These are phyloP conservation scores for Novakomyces olei DNA, from an alignment of 805 yeast genomes.

Conservation along the genomic window DNA sequence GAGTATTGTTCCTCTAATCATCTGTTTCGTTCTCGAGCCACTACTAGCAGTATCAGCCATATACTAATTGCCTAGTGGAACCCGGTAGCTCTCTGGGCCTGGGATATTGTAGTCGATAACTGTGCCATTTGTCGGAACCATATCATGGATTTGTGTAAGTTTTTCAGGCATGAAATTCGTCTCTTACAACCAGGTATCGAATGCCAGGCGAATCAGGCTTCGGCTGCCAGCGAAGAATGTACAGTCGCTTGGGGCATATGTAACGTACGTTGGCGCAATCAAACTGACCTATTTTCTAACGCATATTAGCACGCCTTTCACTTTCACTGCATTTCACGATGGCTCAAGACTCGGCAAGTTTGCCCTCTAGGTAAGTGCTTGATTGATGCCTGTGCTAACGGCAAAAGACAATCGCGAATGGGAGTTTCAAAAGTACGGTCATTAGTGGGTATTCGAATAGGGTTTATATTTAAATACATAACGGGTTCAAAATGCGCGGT, in stretches of 20 bases:
- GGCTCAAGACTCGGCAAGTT: constrained; percentile 86
- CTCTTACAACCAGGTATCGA: constrained; percentile 37
- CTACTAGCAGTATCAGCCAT: neutral
- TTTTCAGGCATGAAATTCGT: too few species aligned
- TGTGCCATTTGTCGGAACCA: constrained; percentile 98
- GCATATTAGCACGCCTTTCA: constrained; percentile 65
- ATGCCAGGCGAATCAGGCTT: constrained; percentile 67
- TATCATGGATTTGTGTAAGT: constrained; percentile 90
- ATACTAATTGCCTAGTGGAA: constrained; percentile 39
- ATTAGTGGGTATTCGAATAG: too few species aligned
- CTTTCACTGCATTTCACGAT: constrained; percentile 82
- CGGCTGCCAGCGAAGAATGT: constrained; percentile 47
- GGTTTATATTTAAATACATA: too few species aligned
- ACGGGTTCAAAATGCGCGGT: too few species aligned
- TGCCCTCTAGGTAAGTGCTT: constrained; percentile 89
- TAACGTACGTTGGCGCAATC: constrained; percentile 20
- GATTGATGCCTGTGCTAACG: constrained; percentile 39
- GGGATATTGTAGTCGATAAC: constrained; percentile 82
- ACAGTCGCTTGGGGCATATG: constrained; percentile 94
- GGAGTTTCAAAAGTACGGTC: constrained; percentile 47
- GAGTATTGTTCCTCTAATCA: neutral
- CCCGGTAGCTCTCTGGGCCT: constrained; percentile 99
- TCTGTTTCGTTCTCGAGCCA: neutral
- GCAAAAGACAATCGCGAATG: constrained; percentile 2
- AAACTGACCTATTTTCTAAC: neutral